Evolutionary conservation across 2,329 filamentous ascomycete species (phyloP), one percentile per base, ranked within the genome.

Genomic region (Penicillium sp.): DNA sequence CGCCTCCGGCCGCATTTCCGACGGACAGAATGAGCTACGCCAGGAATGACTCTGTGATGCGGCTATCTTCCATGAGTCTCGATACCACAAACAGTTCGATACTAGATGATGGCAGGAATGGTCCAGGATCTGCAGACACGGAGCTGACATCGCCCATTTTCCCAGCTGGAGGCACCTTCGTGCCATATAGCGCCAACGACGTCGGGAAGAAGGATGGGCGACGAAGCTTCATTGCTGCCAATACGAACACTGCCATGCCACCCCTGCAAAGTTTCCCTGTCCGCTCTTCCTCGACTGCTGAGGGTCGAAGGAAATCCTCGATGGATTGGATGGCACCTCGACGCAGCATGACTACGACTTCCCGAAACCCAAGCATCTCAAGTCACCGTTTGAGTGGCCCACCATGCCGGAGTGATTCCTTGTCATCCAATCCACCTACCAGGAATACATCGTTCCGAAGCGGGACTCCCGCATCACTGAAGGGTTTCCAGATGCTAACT

Each of bases 21-120:
- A 56, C 58, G n/a, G 63, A 64, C 34, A 55, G 65, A 28, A 63
- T 67, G 44, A 62, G 58, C 26, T 58, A 68, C 11, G 56, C 64
- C 22, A 60, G 59, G 45, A 66, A 68, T 32, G 66, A 68, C 43
- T 69, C 65, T 4, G 44, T 56, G 4, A 57, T 63, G 52, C 59
- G 66, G 3, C 55, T 66, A 31, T 69, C 67, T 10, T 66, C 64
- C 1, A 50, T 67, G 49, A 69, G 67, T 41, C 46, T 69, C 1
- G 67, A 68, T 41, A 69, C 65, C 1, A 67, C 64, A 3, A 65
- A 68, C 47, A 69, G 66, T 44, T 69, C 67, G 2, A 69, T 69
- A 31, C 44, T 69, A 22, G 65, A 69, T 8, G 67, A 67, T 24
- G 58, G 59, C 32, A 49, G 52, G 41, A 57, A 58, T 29, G 55